phyloP scores from a whole-genome alignment of 257 asterid genomes.

The Euphrasia confusa region DNA sequence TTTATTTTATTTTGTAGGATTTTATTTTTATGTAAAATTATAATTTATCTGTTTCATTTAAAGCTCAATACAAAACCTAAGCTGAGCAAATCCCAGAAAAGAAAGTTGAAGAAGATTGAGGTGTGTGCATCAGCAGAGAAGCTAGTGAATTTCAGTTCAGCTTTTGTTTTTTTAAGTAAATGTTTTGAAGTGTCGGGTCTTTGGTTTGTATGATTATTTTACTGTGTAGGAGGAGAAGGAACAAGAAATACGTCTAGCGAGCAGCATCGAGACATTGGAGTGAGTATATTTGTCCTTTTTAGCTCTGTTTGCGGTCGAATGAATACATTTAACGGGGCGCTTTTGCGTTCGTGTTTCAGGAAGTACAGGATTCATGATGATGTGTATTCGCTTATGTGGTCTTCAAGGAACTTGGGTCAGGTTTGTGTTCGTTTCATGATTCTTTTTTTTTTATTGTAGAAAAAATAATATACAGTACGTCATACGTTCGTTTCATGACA shows the following conservation, averaged over 20 bases:
- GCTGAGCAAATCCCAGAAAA: constrained; percentile 69
- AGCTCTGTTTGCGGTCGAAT: constrained; percentile 6
- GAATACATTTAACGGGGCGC: constrained; percentile 15
- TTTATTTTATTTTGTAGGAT: not conserved
- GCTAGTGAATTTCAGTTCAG: not conserved
- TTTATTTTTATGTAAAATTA: not conserved
- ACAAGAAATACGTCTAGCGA: constrained; percentile 51
- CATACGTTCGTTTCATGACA: constrained; percentile 15
- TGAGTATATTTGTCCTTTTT: constrained; percentile 30
- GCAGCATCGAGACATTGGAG: constrained; percentile 76
- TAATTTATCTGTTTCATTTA: constrained; percentile 10
- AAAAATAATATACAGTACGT: not conserved
- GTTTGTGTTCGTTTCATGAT: constrained; percentile 35
- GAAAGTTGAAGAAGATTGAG: constrained; percentile 79
- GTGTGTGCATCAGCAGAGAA: constrained; percentile 28
- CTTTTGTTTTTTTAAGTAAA: not conserved
- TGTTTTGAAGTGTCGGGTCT: constrained; percentile 7
- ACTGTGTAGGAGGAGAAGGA: constrained; percentile 73
- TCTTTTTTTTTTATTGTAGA: constrained; percentile 5
- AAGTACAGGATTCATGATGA: constrained; percentile 69
- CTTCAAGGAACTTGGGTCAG: constrained; percentile 87
- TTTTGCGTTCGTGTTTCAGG: constrained; percentile 41
- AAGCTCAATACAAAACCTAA: constrained; percentile 35
- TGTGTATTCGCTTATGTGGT: constrained; percentile 79
- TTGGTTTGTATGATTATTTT: constrained; percentile 23